Conservation (phyloP, 306 rosid species). For the Sphenostylis stenocarpa region DNA sequence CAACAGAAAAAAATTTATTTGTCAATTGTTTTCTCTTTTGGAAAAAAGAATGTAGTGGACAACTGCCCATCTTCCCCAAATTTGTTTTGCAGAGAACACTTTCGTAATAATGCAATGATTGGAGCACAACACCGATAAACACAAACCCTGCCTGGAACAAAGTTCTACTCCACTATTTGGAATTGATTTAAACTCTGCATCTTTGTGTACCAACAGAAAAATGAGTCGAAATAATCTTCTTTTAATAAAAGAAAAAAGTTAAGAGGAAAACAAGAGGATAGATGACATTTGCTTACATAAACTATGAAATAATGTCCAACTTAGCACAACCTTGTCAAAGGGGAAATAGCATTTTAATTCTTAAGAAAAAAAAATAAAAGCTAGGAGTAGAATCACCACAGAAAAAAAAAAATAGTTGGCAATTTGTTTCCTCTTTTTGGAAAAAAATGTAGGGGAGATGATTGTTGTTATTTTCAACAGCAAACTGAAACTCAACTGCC, state of each 20-base stretch:
- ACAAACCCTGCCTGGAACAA: conserved; percentile 51
- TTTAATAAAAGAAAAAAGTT: neutral
- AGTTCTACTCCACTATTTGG: conserved; percentile 18
- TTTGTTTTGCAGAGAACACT: conserved; percentile 55
- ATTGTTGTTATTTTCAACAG: conserved; percentile 47
- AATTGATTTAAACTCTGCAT: conserved; percentile 12
- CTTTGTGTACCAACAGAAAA: neutral
- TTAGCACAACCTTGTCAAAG: neutral
- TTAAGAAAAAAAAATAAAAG: neutral
- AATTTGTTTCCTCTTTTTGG: neutral
- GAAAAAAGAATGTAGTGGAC: conserved; percentile 39
- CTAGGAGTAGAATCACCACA: neutral
- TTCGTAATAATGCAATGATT: conserved; percentile 50
- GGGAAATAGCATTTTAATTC: neutral
- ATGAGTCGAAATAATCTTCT: neutral
- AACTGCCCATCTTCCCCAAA: conserved; percentile 63
- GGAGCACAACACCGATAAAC: conserved; percentile 56
- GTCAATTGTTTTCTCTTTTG: neutral
- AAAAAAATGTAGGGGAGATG: conserved; percentile 47
- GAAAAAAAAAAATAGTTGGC: neutral
- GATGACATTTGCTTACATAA: neutral
- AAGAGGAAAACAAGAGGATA: neutral
- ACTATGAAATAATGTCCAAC: neutral
- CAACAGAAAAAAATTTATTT: neutral
- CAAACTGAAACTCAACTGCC: conserved; percentile 58